Conservation (phyloP, 1,139 yeast species). For the Meyerozyma guilliermondii region DNA sequence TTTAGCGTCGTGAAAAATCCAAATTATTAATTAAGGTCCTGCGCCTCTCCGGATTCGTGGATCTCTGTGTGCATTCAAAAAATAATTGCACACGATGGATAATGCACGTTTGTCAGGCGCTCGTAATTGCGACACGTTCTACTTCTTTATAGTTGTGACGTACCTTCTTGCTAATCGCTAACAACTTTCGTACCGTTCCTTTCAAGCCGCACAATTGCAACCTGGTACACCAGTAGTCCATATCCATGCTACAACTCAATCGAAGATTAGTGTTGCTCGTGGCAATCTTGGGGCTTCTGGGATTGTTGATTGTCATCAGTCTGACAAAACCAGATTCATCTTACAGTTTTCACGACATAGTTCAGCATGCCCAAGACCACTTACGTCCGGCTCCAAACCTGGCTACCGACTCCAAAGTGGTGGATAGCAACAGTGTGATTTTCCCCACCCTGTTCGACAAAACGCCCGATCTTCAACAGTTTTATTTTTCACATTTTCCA, state of each 20-base stretch:
- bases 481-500: background rate
- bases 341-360: constrained; percentile 8
- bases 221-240: background rate
- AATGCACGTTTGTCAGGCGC: no score
- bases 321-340: constrained; percentile 4
- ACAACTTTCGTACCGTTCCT: no score
- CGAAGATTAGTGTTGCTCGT: background rate
- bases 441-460: background rate
- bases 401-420: constrained; percentile 3
- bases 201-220: background rate
- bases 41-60: no score
- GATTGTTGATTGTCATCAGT: background rate
- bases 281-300: background rate
- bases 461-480: background rate
- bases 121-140: no score
- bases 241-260: background rate
- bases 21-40: no score
- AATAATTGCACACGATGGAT: no score
- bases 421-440: constrained; percentile 3
- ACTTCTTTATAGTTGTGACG: no score
- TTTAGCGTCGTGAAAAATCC: no score
- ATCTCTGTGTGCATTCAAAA: no score
- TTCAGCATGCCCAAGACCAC: constrained; percentile 4
- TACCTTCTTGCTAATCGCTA: no score
- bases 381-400: constrained; percentile 4